Evolutionary conservation across 192 early-diverging fungal species (phyloP), one percentile per base, ranked within the genome.

Genomic region (Coemansia sp.): DNA sequence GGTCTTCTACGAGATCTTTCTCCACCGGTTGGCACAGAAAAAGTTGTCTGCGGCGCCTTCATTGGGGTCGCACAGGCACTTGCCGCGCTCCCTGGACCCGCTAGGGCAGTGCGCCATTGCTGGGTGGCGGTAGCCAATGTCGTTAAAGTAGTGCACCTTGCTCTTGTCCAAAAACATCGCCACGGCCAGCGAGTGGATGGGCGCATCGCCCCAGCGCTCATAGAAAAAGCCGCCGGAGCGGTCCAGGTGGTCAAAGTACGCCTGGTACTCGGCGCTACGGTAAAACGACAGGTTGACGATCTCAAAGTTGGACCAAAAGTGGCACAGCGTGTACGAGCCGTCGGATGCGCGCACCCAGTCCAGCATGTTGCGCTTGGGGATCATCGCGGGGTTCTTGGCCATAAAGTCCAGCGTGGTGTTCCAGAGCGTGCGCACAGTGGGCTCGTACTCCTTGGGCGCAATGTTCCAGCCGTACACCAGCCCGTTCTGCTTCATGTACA

Each of bases 271-370:
- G 26, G 76, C 46, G 52, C 78, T 81, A 30, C 85, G 58, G 58
- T 83, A 86, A 46, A 91, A 82, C 13, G 82, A 73, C 41, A 90
- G 52, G 47, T 84, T 72, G 17, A 77, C 87, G 60, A 92, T 91
- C 60, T 92, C 90, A 78, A 92, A 92, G 51, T 92, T 92, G 36
- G 81, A 82, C 89, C 89, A 89, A 49, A 83, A 86, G 53, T 87
- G 83, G 56, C 82, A 88, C 28, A 55, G 39, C 35, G 84, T 83
- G 57, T 85, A 60, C 20, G 30, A 46, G 36, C 58, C 58, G 8
- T 58, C 34, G 48, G 22, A 28, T 22, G 53, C 47, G 50, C 55
- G 56, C 15, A 72, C 76, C 64, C 84, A 83, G 11, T 72, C 49
- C n/a, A 80, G 43, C 24, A 46, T 68, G 63, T 58, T 86, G 23